Evolutionary conservation across 83 land plant genomes (phyloP), one percentile per base, ranked within the genome.

Genomic region (Thuja plicata): DNA sequence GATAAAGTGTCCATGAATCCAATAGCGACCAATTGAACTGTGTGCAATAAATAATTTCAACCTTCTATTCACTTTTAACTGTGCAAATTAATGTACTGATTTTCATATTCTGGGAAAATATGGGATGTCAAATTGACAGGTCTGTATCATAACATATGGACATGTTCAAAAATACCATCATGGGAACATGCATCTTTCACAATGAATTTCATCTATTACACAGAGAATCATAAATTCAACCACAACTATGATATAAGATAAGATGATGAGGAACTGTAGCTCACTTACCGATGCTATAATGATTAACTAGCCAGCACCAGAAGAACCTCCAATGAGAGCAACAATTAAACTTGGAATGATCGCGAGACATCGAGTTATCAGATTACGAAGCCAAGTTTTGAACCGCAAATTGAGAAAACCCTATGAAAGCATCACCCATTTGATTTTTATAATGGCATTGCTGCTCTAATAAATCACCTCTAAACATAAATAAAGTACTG

Each of bases 291-390:
- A 97, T 21, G 98, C 95, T 86, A 95, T 93, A 3, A 97, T 97
- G 87, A 97, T 97, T 77, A 97, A 86, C 88, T 92, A 81, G 57
- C 98, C 98, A 83, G 98, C 96, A 15, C 97, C 98, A 84, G 95
- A 78, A 86, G 98, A 93, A 3, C 98, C 98, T 89, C 98, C 98
- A 87, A 97, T 90, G 4, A 97, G 7, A 15, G 97, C 94, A 87
- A 94, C 97, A 88, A 94, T 88, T 24, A 96, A 87, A 92, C 97
- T 96, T 37, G 97, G 97, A 15, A 94, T 80, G 17, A 96, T 95
- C 40, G 97, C 97, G 74, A 96, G 85, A 87, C 90, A 81, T 78
- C 97, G 90, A 27, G 97, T 96, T 83, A 96, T 74, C 54, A 95
- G 86, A 84, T 96, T 96, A 11, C 95, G 76, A 17, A 93, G 10